A percentile compares a stretch with the other conserved stretches of the same genome.
Evolutionary conservation across 768 basidiomycete genomes (phyloP).

Genomic region (Cyclocybe cylindracea): DNA sequence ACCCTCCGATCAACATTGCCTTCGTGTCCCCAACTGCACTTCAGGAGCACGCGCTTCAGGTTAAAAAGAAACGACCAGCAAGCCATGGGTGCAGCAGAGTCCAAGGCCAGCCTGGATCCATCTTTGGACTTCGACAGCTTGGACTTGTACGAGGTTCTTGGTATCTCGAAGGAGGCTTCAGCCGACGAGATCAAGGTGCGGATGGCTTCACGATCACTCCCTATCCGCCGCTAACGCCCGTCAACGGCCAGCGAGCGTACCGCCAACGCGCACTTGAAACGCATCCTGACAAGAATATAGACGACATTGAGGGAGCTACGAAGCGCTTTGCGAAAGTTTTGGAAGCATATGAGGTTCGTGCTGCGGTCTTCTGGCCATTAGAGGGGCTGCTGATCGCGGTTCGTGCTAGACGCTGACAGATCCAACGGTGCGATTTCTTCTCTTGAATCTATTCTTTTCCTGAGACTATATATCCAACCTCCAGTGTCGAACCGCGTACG

Average conservation of each 20-base stretch:
- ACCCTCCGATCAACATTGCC: too few species aligned
- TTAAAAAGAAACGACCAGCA: background rate
- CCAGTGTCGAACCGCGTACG: background rate
- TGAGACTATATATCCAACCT: background rate
- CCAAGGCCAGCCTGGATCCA: background rate
- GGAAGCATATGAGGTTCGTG: constrained; percentile 72
- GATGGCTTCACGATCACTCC: background rate
- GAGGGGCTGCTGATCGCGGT: background rate
- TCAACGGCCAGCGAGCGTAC: constrained; percentile 52
- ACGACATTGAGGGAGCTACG: constrained; percentile 67
- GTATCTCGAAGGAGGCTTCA: constrained; percentile 15
- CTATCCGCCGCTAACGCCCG: background rate
- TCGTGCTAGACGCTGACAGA: constrained; percentile 1
- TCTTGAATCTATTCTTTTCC: background rate
- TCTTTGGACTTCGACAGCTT: constrained; percentile 9
- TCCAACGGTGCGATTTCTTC: background rate
- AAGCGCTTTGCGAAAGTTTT: constrained; percentile 68
- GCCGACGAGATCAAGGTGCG: constrained; percentile 20
- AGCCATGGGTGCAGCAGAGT: constrained; percentile 6
- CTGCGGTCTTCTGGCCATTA: background rate
- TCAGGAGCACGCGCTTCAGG: background rate
- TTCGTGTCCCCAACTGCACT: too few species aligned
- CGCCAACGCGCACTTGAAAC: constrained; percentile 63
- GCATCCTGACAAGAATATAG: constrained; percentile 72
- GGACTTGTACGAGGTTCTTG: constrained; percentile 23